Evolutionary conservation across 768 basidiomycete species (phyloP).

Genomic region (Paxillus rubicundulus): DNA sequence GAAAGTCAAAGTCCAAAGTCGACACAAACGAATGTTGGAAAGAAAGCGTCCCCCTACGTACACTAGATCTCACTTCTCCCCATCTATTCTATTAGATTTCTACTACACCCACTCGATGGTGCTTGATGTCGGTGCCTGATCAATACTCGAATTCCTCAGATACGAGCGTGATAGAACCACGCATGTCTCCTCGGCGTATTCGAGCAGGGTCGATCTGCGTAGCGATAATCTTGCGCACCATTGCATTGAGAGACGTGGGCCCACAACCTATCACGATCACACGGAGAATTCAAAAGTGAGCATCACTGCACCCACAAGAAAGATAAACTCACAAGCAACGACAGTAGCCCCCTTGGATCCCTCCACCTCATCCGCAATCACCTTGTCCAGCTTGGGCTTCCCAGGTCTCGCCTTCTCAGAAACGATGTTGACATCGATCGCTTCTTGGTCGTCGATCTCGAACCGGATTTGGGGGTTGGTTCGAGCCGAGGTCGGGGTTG

Average conservation of each 20-base stretch:
- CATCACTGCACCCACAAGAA: not conserved
- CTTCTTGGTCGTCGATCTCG: constrained; percentile 56
- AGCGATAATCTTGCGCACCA: constrained; percentile 65
- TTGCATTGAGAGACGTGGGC: constrained; percentile 63
- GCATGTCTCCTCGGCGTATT: constrained; percentile 53
- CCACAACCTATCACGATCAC: constrained; percentile 57
- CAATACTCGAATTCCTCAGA: constrained; percentile 69
- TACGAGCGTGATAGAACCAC: constrained; percentile 57
- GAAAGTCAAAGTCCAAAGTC: too few relatives aligned
- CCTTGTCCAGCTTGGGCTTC: constrained; percentile 59
- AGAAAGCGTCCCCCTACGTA: not conserved
- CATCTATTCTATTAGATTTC: too few relatives aligned
- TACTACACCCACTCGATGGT: not conserved
- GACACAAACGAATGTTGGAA: not conserved
- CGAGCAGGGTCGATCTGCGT: constrained; percentile 55
- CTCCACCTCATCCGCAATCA: constrained; percentile 65
- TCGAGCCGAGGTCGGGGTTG: not conserved
- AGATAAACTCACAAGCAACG: constrained; percentile 61
- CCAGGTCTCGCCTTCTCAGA: constrained; percentile 65
- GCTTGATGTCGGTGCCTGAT: constrained; percentile 7
- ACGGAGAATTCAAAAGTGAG: not conserved
- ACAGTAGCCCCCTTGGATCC: constrained; percentile 52
- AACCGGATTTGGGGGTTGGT: constrained; percentile 26
- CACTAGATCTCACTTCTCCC: not conserved
- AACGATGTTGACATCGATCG: constrained; percentile 54